Percentiles rank a stretch among this genome's conserved stretches.
Evolutionary conservation across 129 eudicot species (phyloP).

Genomic region (Tagetes erecta): DNA sequence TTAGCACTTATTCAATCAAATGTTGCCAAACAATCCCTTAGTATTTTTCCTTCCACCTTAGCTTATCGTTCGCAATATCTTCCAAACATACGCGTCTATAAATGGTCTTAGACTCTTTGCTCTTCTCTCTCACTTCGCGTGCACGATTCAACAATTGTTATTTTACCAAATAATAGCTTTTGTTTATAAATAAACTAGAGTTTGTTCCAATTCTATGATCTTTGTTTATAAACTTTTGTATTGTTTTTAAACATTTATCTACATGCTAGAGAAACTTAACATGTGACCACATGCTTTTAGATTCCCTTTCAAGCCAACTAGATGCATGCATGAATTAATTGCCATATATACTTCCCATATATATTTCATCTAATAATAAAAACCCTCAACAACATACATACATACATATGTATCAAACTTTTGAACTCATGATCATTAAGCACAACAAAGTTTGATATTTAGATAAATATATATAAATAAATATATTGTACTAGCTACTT

Average conservation of each 20-base stretch:
- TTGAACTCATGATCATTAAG: constrained; percentile 10
- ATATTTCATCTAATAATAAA: constrained; percentile 18
- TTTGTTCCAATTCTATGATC: constrained; percentile 10
- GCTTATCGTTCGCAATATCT: too few relatives aligned
- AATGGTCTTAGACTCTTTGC: too few relatives aligned
- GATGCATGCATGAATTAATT: constrained; percentile 33
- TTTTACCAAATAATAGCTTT: too few relatives aligned
- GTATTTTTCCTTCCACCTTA: too few relatives aligned
- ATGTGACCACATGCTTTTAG: constrained; percentile 34
- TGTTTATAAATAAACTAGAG: neutral
- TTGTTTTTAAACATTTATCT: neutral
- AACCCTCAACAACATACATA: too few relatives aligned
- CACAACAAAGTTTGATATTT: neutral
- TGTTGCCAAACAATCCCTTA: too few relatives aligned
- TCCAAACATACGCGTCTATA: too few relatives aligned
- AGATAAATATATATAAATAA: too few relatives aligned
- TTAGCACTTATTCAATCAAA: too few relatives aligned
- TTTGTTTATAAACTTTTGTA: constrained; percentile 4
- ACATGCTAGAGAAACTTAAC: constrained; percentile 14
- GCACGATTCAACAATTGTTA: too few relatives aligned
- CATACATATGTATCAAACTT: constrained; percentile 5
- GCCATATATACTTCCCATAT: constrained; percentile 5
- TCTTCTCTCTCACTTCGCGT: too few relatives aligned
- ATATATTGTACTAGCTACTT: neutral
- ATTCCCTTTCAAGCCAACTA: constrained; percentile 34